phyloP scores from a whole-genome alignment of 169 alveolate species.

The Plasmodium coatneyi region DNA sequence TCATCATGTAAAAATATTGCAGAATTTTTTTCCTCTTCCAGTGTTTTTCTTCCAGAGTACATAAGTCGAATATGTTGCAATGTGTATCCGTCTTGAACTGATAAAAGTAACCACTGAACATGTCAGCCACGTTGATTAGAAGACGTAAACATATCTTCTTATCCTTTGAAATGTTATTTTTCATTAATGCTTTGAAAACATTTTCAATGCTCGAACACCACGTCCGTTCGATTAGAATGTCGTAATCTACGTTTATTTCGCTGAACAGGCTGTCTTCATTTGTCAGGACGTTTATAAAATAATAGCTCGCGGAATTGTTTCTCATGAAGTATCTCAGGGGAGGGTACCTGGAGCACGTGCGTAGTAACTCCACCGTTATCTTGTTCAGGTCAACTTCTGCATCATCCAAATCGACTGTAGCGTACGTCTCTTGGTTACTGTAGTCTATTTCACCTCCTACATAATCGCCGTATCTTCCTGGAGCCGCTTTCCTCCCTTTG shows the following conservation, averaged over 20 bases:
- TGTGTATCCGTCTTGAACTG: not conserved
- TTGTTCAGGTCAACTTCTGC: conserved; percentile 23
- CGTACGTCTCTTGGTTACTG: not conserved
- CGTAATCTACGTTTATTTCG: conserved; percentile 60
- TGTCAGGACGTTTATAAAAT: conserved; percentile 18
- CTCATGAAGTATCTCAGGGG: conserved; percentile 30
- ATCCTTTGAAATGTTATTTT: conserved; percentile 43
- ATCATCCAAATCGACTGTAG: not conserved
- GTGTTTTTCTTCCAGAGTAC: conserved; percentile 49
- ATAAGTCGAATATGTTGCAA: conserved; percentile 34
- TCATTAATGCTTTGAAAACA: conserved; percentile 41
- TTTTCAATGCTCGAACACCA: conserved; percentile 64
- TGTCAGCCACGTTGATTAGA: conserved; percentile 63
- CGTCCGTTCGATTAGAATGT: conserved; percentile 61
- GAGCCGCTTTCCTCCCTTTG: not conserved
- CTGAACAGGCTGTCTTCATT: conserved; percentile 53
- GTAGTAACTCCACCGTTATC: conserved; percentile 26
- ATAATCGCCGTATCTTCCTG: not conserved
- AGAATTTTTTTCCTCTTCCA: conserved; percentile 58
- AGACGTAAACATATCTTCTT: conserved; percentile 66
- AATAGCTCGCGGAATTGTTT: conserved; percentile 23
- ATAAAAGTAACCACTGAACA: conserved; percentile 62
- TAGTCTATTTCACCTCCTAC: not conserved
- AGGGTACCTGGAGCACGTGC: conserved; percentile 25
- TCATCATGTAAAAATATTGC: conserved; percentile 39